phyloP scores from a whole-genome alignment of 2,329 filamentous ascomycete species.

The Colletotrichum sp. region DNA sequence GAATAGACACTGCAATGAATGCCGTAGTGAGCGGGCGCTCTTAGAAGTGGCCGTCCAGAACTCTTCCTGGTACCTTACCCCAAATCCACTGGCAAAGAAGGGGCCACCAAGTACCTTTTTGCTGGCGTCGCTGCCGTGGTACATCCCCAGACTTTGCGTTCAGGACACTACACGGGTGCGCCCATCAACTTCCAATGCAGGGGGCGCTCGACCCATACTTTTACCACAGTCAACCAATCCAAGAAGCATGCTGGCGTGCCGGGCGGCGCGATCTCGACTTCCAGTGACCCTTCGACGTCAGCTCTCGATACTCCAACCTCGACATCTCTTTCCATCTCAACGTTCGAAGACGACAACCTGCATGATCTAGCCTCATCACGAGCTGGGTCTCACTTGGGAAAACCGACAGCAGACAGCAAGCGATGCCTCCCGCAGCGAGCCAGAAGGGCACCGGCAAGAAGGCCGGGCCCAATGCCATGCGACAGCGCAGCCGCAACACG shows the following conservation, averaged over 20 bases:
- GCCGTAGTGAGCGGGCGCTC: not conserved
- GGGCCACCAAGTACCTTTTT: not conserved
- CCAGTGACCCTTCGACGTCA: slow-evolving; percentile 5
- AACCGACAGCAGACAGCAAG: not conserved
- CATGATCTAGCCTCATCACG: slow-evolving; percentile 1
- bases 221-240: slow-evolving; percentile 8
- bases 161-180: not conserved
- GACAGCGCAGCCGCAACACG: slow-evolving; percentile 78
- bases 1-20: not conserved
- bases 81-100: not conserved
- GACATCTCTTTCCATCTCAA: slow-evolving; percentile 9
- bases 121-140: not conserved
- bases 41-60: not conserved
- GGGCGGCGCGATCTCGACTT: slow-evolving; percentile 11
- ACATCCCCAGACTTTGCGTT: slow-evolving; percentile 6
- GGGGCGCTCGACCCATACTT: slow-evolving; percentile 15
- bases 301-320: not conserved
- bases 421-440: slow-evolving; percentile 63
- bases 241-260: slow-evolving; percentile 13
- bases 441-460: slow-evolving; percentile 73
- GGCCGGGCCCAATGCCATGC: slow-evolving; percentile 61
- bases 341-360: not conserved
- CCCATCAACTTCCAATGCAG: not conserved
- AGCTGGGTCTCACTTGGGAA: not conserved
- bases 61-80: not conserved